Conservation (phyloP, 2,329 filamentous ascomycete genomes). For the Colletotrichum godetiae region DNA sequence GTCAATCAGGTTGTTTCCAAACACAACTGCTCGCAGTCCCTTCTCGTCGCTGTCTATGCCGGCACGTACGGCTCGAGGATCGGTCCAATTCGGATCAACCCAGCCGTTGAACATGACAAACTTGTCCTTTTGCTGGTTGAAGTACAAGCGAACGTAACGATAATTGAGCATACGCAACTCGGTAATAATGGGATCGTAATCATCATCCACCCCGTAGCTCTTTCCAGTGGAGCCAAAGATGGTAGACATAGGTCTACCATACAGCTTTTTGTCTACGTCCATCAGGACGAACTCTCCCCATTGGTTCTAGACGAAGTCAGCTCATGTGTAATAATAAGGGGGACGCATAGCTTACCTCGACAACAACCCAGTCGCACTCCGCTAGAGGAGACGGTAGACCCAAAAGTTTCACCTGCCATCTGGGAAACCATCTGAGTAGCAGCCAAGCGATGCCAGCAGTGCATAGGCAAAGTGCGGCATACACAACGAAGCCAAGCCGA, state of each 20-base stretch:
- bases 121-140: slow-evolving; percentile 88
- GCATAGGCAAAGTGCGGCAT: slow-evolving; percentile 75
- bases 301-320: slow-evolving; percentile 73
- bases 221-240: slow-evolving; percentile 78
- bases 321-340: neutral
- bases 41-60: slow-evolving; percentile 93
- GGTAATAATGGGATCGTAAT: slow-evolving; percentile 82
- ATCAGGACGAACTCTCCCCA: slow-evolving; percentile 93
- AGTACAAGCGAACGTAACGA: slow-evolving; percentile 93
- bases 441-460: slow-evolving; percentile 86
- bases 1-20: slow-evolving; percentile 90
- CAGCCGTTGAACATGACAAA: slow-evolving; percentile 89
- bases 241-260: slow-evolving; percentile 67
- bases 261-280: slow-evolving; percentile 66
- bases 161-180: slow-evolving; percentile 86
- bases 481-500: slow-evolving; percentile 73
- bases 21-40: slow-evolving; percentile 83
- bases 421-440: slow-evolving; percentile 88
- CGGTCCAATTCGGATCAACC: slow-evolving; percentile 93
- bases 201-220: slow-evolving; percentile 67
- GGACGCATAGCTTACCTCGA: slow-evolving; percentile 70
- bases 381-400: slow-evolving; percentile 76
- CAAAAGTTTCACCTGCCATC: slow-evolving; percentile 82
- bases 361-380: slow-evolving; percentile 89
- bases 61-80: slow-evolving; percentile 77